Conservation (phyloP, 306 rosid species). For the Ormosia semicastrata region DNA sequence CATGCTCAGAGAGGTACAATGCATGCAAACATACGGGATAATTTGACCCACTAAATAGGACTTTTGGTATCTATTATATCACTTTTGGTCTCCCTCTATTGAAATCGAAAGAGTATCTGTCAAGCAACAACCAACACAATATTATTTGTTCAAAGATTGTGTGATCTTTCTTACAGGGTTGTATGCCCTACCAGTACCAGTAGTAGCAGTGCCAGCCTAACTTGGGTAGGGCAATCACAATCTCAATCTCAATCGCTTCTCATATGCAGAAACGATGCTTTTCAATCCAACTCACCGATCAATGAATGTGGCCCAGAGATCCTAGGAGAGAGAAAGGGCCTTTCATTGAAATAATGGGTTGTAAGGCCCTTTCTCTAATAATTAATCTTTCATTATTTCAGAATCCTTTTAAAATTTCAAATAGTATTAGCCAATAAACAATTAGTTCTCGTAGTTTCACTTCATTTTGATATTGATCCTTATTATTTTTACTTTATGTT, state of each 20-base stretch:
- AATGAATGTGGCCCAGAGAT: slow-evolving; percentile 19
- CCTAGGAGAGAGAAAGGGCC: not conserved
- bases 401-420: not conserved
- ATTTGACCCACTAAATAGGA: slow-evolving; percentile 9
- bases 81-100: slow-evolving; percentile 12
- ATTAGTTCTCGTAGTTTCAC: too few relatives aligned
- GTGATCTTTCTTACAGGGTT: not conserved
- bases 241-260: not conserved
- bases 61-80: not conserved
- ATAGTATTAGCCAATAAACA: not conserved
- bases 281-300: slow-evolving; percentile 9
- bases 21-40: not conserved
- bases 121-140: slow-evolving; percentile 26
- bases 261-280: not conserved
- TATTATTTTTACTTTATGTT: too few relatives aligned
- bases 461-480: too few relatives aligned
- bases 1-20: not conserved
- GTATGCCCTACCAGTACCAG: slow-evolving; percentile 14
- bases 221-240: slow-evolving; percentile 26
- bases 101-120: slow-evolving; percentile 21
- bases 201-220: not conserved
- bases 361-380: not conserved
- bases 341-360: not conserved
- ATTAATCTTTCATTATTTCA: not conserved
- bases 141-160: not conserved